Percentiles rank a stretch among this genome's conserved stretches.
phyloP scores from a whole-genome alignment of 441 rosid species.

The Syzygium malaccense region DNA sequence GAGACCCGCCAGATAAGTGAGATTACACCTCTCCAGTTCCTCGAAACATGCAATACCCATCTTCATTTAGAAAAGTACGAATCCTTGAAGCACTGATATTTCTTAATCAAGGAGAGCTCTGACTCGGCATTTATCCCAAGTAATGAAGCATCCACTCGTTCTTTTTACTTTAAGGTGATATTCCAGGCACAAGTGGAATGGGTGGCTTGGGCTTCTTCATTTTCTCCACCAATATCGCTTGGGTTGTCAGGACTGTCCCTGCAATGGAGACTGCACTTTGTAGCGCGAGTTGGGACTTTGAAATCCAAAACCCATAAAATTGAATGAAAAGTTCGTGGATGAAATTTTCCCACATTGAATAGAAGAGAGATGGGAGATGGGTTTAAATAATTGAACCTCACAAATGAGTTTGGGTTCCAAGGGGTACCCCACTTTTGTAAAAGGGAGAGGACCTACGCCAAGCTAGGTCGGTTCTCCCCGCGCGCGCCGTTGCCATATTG shows the following conservation, averaged over 20 bases:
- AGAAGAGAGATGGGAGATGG: too few species aligned
- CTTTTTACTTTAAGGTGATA: slow-evolving; percentile 21
- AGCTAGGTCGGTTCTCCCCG: too few species aligned
- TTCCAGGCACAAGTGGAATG: slow-evolving; percentile 65
- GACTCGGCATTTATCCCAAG: background rate
- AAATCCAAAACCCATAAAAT: too few species aligned
- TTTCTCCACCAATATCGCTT: slow-evolving; percentile 70
- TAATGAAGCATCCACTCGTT: background rate
- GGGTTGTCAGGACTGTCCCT: slow-evolving; percentile 65
- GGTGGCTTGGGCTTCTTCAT: slow-evolving; percentile 48
- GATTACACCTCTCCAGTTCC: background rate
- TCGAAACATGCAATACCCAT: background rate
- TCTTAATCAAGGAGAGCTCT: background rate
- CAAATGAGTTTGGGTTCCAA: too few species aligned
- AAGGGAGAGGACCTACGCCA: too few species aligned
- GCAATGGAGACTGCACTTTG: slow-evolving; percentile 80
- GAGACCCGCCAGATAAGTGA: background rate
- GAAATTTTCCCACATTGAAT: too few species aligned
- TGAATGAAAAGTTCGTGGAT: too few species aligned
- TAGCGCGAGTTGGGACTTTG: too few species aligned
- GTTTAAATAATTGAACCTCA: too few species aligned
- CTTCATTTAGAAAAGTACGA: background rate
- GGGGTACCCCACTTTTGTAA: too few species aligned
- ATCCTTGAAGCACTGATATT: background rate
- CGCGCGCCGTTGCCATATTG: too few species aligned